Evolutionary conservation across 805 yeast genomes (phyloP), one percentile per base, ranked within the genome.

Genomic region (Lipomyces japonicus): DNA sequence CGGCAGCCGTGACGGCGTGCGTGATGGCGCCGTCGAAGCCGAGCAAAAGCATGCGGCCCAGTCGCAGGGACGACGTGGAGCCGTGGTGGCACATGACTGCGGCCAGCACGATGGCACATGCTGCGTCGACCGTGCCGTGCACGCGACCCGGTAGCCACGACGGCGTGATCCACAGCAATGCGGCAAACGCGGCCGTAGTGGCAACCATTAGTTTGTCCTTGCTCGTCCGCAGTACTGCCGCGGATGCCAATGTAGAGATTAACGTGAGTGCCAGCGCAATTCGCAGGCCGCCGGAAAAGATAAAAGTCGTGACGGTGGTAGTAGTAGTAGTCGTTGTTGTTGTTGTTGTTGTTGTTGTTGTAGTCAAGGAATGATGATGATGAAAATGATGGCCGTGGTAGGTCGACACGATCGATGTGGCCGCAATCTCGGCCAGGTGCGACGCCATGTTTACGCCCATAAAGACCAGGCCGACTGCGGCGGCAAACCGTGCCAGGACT

Each of bases 401-500:
- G 28, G 46, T 53, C 21, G 56, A 25, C n/a, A 54, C 47, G 7
- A 52, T 44, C 10, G 42, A 37, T 41, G 40, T 53, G 25, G 52
- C 48, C 24, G 80, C 60, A 55, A 87, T 95, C 66, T 91, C 97
- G 16, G 86, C 60, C n/a, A 86, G 74, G 67, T 91, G 98, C 41
- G 95, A 86, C 39, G 86, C 70, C 45, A 93, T 71, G 67, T 91
- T 97, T 44, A 88, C 78, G 0, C 97, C 97, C 53, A 91, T 95
- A 77, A 90, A 91, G 22, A 90, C 73, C 53, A 91, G 75, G 1
- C 95, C 83, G 1, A 91, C 82, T 14, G 93, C 80, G 38, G 89
- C 71, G 0, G 95, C 95, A 71, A 90, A 90, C 1, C 95, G 95
- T 39, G 85, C 81, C 16, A 91, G 69, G 0, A 91, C 95, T 63